Evolutionary conservation across 169 alveolate species (phyloP).

Genomic region (Cryptosporidium felis): DNA sequence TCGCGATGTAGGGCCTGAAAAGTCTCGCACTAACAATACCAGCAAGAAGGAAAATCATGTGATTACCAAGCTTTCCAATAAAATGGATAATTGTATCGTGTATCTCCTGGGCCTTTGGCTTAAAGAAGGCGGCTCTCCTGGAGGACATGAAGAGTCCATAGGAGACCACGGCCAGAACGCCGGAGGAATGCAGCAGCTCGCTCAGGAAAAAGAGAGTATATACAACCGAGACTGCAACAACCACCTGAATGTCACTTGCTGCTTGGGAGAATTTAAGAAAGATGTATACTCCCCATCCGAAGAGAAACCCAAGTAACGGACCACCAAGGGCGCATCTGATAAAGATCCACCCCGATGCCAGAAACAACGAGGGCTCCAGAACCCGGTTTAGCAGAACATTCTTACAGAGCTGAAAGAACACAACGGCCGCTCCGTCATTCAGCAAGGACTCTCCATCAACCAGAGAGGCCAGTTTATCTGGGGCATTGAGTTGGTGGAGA

Average conservation of each 20-base stretch:
- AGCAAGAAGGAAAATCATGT: conserved; percentile 73
- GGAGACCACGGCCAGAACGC: conserved; percentile 75
- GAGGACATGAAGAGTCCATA: conserved; percentile 76
- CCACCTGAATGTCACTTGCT: conserved; percentile 33
- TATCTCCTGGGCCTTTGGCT: conserved; percentile 69
- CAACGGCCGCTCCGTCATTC: conserved; percentile 78
- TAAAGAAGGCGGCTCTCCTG: conserved; percentile 40
- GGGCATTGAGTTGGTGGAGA: conserved; percentile 75
- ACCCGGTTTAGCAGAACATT: conserved; percentile 28
- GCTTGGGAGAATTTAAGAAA: conserved; percentile 19
- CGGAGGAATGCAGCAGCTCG: conserved; percentile 70
- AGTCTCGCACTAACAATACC: conserved; percentile 75
- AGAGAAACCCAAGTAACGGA: conserved; percentile 72
- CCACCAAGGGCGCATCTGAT: conserved; percentile 75
- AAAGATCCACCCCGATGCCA: conserved; percentile 72
- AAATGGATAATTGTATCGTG: conserved; percentile 69
- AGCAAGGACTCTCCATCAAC: conserved; percentile 77
- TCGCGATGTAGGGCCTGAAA: conserved; percentile 54
- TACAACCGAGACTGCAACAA: conserved; percentile 34
- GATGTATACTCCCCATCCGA: conserved; percentile 48
- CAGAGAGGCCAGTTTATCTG: conserved; percentile 73
- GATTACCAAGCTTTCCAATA: conserved; percentile 71
- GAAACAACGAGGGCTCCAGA: conserved; percentile 57
- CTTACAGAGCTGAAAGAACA: conserved; percentile 70
- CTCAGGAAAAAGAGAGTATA: conserved; percentile 51